Base-by-base conservation (phyloP, 768 basidiomycete genomes). In the Kwoniella sp. region DNA sequence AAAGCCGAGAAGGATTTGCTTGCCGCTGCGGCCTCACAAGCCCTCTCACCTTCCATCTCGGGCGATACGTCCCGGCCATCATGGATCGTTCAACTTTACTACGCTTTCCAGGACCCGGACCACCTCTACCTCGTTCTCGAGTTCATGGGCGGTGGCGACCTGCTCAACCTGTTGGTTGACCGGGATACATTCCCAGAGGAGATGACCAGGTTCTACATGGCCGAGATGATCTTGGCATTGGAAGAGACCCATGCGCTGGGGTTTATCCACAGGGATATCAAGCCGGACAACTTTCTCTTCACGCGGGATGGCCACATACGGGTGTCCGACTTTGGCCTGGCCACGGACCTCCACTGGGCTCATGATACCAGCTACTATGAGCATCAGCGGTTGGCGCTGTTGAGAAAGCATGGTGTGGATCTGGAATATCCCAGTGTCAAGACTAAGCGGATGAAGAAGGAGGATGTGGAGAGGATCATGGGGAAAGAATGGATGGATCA, bases 181-280 rank as follows among this genome's bases (percentile, higher is more conserved):
- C 78, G 85, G 55, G 73, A 76, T 52, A 71, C 64, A 1, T 75
- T 75, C 43, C 53, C 63, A n/a, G 73, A 75, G 43, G 32, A 49
- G 3, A 71, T 75, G 62, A 72, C 74, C 53, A 82, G 86, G 59
- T 95, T 95, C 79, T 98, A 96, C 77, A 81, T 91, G 56, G 87
- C 92, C 50, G 93, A 96, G 88, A 95, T 95, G 91, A 80, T 98
- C 53, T 81, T 96, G 17, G 89, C 89, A 26, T 85, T 98, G 57
- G 87, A 92, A 73, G 86, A 85, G 56, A 92, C 89, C 73, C 91
- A 95, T 49, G 85, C 84, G 72, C 84, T 88, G 64, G 92, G 92
- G 9, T 98, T 92, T 77, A 95, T 98, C 67, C 93, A 98, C 78
- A 83, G 93, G 56, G 93, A 99, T 78, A 92, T 96, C 76, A 92